Conservation (phyloP, 495 filamentous ascomycete species). For the Chaetomium fimeti region DNA sequence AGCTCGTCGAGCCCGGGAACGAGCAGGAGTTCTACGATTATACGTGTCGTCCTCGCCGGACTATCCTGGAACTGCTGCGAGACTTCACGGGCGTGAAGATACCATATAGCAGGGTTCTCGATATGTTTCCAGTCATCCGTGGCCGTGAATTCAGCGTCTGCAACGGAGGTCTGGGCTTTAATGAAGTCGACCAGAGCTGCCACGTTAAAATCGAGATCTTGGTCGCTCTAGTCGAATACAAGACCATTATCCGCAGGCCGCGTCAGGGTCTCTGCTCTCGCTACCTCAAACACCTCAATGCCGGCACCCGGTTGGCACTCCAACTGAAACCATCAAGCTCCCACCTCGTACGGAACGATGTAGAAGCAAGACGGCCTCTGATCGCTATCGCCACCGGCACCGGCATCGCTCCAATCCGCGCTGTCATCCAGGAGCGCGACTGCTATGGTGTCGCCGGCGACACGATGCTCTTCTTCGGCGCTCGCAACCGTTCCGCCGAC, state of each 20-base stretch:
- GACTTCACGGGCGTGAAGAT: slow-evolving; percentile 86
- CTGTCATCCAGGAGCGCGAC: slow-evolving; percentile 68
- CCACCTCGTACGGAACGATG: slow-evolving; percentile 12
- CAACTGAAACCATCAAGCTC: slow-evolving; percentile 42
- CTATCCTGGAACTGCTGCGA: slow-evolving; percentile 84
- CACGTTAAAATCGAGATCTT: slow-evolving; percentile 66
- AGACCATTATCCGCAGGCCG: slow-evolving; percentile 80
- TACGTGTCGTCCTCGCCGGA: slow-evolving; percentile 84
- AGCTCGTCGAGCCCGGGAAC: slow-evolving; percentile 74
- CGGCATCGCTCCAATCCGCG: slow-evolving; percentile 83
- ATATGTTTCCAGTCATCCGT: slow-evolving; percentile 71
- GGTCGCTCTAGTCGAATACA: slow-evolving; percentile 88
- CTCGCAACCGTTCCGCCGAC: slow-evolving; percentile 68
- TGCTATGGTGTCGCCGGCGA: slow-evolving; percentile 25
- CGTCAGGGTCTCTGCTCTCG: slow-evolving; percentile 87
- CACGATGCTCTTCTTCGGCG: slow-evolving; percentile 71
- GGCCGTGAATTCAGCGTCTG: slow-evolving; percentile 87
- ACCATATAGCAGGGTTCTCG: slow-evolving; percentile 67
- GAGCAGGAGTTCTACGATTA: slow-evolving; percentile 95
- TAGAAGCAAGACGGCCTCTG: slow-evolving; percentile 48
- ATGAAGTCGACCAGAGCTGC: neutral
- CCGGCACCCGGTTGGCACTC: slow-evolving; percentile 58
- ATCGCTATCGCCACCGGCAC: slow-evolving; percentile 88
- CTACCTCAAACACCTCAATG: slow-evolving; percentile 65
- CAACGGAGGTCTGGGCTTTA: slow-evolving; percentile 55